Base-by-base conservation (phyloP, 2,329 filamentous ascomycete genomes). In the Chalara sp. region DNA sequence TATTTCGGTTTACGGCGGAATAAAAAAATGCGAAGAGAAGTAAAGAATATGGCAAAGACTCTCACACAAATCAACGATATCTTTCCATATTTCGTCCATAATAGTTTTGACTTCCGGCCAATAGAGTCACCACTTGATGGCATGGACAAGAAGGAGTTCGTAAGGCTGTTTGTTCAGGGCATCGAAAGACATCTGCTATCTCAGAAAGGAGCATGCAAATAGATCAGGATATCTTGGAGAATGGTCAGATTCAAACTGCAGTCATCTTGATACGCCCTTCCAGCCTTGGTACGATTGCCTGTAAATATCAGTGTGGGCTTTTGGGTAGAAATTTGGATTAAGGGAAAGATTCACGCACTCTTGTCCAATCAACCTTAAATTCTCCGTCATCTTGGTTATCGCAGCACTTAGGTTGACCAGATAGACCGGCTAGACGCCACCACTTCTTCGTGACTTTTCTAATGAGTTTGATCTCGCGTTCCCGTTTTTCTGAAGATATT, bases 371-470 rank as follows among this genome's bases (percentile, higher is more conserved):
- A 21, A 51, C 32, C 5, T 32, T 46, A 13, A 53, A 53, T 31
- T 53, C 52, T n/a, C n/a, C 35, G n/a, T 37, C 35, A n/a, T 42
- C 32, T 13, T 50, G 31, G 5, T 44, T 33, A 39, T 53, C 52
- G 37, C 52, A 50, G 28, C 52, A 53, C 11, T 37, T 47, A 13
- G 52, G 49, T 6, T 47, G 13, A 5, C 52, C 52, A 35, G 7
- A 32, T 12, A 54, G 37, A 21, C 52, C 49, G 6, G 52, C 52
- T 13, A 54, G 30, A 1, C 52, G 52, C 50, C 52, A 52, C 52
- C 52, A 54, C 32, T 54, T 54, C 49, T 45, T 51, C 13, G 46
- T 52, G 6, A 54, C 52, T 40, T 49, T 51, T 31, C 49, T 51
- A 45, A 43, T 49, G 12, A 54, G 49, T 30, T 54, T 47, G 13